A percentile compares a stretch with the other conserved stretches of the same genome.
Evolutionary conservation across 768 basidiomycete genomes (phyloP).

Genomic region (Suillus ampliporus): DNA sequence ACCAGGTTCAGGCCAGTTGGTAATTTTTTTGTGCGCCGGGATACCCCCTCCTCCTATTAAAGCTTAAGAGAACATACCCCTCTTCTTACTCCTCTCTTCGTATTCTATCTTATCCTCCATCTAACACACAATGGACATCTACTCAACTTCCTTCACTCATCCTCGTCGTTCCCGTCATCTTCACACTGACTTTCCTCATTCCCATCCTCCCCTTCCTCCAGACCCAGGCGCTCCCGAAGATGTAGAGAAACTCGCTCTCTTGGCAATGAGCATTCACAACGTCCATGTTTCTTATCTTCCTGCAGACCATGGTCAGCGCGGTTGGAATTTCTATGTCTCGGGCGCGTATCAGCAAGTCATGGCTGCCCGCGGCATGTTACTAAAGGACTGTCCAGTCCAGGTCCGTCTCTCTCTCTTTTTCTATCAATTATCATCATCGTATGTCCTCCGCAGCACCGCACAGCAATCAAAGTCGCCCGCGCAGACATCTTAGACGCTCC

Average conservation of each 20-base stretch:
- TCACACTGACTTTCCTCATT: slow-evolving; percentile 55
- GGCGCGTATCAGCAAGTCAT: slow-evolving; percentile 94
- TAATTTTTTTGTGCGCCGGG: slow-evolving; percentile 14
- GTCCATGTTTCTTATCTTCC: slow-evolving; percentile 83
- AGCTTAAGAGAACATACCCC: slow-evolving; percentile 12
- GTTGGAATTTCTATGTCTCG: slow-evolving; percentile 90
- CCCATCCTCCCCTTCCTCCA: slow-evolving; percentile 48
- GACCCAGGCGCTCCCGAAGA: slow-evolving; percentile 57
- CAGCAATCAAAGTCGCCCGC: slow-evolving; percentile 88
- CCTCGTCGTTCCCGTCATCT: slow-evolving; percentile 80
- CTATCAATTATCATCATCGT: slow-evolving; percentile 16
- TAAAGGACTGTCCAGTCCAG: slow-evolving; percentile 89
- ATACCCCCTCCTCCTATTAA: slow-evolving; percentile 16
- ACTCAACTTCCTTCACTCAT: slow-evolving; percentile 93
- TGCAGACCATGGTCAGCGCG: slow-evolving; percentile 67
- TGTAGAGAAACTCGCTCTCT: slow-evolving; percentile 78
- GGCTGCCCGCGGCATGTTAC: slow-evolving; percentile 83
- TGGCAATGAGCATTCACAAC: slow-evolving; percentile 80
- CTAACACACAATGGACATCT: slow-evolving; percentile 76
- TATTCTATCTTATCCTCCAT: slow-evolving; percentile 14
- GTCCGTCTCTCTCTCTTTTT: slow-evolving; percentile 44
- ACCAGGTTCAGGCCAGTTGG: slow-evolving; percentile 12
- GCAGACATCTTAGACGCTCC: slow-evolving; percentile 92
- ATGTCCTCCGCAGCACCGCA: slow-evolving; percentile 63
- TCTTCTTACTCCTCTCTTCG: slow-evolving; percentile 10